Percentiles rank a stretch among this genome's conserved stretches.
phyloP scores from a whole-genome alignment of 108 stramenopile genomes.

The Schizochytrium sp. region DNA sequence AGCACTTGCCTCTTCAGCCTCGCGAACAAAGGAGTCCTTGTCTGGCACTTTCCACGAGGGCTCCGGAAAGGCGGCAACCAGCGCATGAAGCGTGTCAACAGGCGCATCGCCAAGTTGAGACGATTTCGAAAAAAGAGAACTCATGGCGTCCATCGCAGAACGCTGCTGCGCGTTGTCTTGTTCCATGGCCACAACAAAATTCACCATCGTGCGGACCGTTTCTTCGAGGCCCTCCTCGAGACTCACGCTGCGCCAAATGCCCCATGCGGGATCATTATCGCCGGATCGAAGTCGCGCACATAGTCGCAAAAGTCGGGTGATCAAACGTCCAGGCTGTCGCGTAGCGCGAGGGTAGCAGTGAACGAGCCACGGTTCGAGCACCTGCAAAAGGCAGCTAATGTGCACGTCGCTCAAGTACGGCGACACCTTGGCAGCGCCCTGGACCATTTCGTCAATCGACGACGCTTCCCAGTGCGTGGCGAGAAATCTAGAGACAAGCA shows the following conservation, averaged over 20 bases:
- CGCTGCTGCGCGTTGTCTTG: background rate
- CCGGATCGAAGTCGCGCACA: background rate
- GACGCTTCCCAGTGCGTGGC: background rate
- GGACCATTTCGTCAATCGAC: background rate
- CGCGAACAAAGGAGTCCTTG: background rate
- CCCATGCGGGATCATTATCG: background rate
- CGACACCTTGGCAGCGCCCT: background rate
- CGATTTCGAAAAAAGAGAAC: background rate
- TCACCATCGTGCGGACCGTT: background rate
- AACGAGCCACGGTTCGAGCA: background rate
- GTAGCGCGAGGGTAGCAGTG: background rate
- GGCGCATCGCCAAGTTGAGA: background rate
- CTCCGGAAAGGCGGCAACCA: background rate
- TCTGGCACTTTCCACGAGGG: background rate
- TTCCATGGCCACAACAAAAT: background rate
- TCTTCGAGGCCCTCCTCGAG: background rate
- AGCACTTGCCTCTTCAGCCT: background rate
- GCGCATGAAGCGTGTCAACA: background rate
- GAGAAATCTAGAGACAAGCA: background rate
- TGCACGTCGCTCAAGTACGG: background rate
- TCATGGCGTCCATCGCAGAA: background rate
- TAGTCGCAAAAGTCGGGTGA: background rate
- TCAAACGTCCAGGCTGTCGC: background rate
- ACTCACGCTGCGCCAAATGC: background rate
- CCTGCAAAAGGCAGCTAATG: background rate